Evolutionary conservation across 352 stramenopile genomes (phyloP).

Genomic region (Plasmopara muralis): DNA sequence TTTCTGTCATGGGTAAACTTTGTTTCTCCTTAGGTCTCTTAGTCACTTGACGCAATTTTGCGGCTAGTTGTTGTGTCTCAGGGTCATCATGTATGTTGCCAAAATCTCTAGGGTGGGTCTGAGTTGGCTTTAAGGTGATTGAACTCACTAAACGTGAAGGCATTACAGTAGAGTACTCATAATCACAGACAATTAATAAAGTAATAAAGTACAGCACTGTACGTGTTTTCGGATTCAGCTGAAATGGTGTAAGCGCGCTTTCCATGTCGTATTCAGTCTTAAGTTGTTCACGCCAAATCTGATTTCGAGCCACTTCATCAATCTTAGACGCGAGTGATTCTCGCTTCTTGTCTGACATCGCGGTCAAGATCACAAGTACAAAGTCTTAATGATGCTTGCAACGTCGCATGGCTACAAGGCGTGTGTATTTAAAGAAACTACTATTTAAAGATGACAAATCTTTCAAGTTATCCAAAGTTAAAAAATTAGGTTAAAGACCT

Average conservation of each 20-base stretch:
- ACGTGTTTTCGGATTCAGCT: slow-evolving; percentile 81
- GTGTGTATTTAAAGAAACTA: slow-evolving; percentile 25
- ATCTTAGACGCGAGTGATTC: slow-evolving; percentile 76
- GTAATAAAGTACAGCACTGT: slow-evolving; percentile 5
- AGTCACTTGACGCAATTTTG: slow-evolving; percentile 56
- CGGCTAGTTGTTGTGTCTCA: slow-evolving; percentile 43
- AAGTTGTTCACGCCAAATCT: slow-evolving; percentile 86
- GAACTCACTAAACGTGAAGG: slow-evolving; percentile 43
- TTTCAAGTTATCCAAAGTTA: not conserved
- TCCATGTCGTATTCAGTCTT: slow-evolving; percentile 80
- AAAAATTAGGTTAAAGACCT: no score
- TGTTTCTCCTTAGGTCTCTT: slow-evolving; percentile 68
- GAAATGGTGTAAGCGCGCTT: slow-evolving; percentile 65
- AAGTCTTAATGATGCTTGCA: slow-evolving; percentile 1
- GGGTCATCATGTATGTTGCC: slow-evolving; percentile 45
- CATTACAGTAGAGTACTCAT: not conserved
- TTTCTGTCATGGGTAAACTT: slow-evolving; percentile 60
- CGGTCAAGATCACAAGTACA: not conserved
- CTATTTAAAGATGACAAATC: slow-evolving; percentile 16
- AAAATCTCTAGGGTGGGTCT: slow-evolving; percentile 70
- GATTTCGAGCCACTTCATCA: slow-evolving; percentile 78
- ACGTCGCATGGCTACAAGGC: slow-evolving; percentile 16
- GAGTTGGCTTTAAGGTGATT: slow-evolving; percentile 69
- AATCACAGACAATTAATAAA: not conserved
- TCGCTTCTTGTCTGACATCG: slow-evolving; percentile 63